phyloP scores from a whole-genome alignment of 352 stramenopile genomes.

The Sclerospora graminicola region DNA sequence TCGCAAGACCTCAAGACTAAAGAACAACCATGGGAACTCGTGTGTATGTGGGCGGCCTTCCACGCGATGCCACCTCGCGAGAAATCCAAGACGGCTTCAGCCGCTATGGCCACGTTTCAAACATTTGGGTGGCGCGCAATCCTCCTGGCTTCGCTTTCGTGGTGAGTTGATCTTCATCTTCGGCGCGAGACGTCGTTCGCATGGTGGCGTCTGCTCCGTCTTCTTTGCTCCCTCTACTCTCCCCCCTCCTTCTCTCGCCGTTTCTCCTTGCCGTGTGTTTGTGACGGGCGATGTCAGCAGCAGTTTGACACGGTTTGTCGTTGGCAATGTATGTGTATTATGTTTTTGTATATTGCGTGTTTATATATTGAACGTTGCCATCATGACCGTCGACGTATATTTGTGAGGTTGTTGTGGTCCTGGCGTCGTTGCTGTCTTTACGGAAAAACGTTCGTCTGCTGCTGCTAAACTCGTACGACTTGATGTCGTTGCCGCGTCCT shows the following conservation, averaged over 20 bases:
- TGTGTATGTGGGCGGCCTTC: conserved; percentile 76
- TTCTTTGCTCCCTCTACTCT: conserved; percentile 8
- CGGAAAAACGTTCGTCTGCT: neutral
- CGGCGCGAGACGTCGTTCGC: conserved; percentile 7
- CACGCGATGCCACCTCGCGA: conserved; percentile 65
- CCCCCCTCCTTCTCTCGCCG: conserved; percentile 1
- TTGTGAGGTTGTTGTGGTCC: conserved; percentile 5
- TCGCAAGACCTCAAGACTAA: too few species aligned
- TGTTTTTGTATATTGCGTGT: conserved; percentile 9
- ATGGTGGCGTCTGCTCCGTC: conserved; percentile 25
- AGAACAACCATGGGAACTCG: conserved; percentile 53
- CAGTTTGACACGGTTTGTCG: conserved; percentile 1
- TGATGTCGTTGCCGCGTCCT: conserved; percentile 3
- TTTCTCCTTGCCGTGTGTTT: neutral
- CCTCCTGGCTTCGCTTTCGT: conserved; percentile 83
- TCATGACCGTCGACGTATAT: neutral
- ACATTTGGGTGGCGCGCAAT: conserved; percentile 84
- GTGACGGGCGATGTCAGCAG: too few species aligned
- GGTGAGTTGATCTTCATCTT: conserved; percentile 53
- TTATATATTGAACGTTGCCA: conserved; percentile 7
- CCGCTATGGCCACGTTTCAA: conserved; percentile 77
- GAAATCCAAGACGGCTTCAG: conserved; percentile 78
- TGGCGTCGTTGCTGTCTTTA: neutral
- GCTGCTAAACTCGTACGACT: neutral
- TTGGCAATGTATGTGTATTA: conserved; percentile 14